These are phyloP conservation scores for Arthrocladium fulminans DNA, from an alignment of 2,329 filamentous ascomycete species.

Conservation along the genomic window DNA sequence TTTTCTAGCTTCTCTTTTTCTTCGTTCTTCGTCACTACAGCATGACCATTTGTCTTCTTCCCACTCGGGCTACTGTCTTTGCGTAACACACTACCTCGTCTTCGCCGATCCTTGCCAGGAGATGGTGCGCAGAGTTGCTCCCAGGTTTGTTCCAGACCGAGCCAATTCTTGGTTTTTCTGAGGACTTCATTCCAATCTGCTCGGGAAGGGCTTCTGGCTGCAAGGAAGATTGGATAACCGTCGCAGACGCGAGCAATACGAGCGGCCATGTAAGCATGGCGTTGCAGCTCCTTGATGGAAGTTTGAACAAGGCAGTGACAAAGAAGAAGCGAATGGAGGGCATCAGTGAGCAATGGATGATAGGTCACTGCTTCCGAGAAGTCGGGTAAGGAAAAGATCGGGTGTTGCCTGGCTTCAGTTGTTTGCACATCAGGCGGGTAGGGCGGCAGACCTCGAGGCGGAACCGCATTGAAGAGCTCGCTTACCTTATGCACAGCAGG, in stretches of 20 bases:
- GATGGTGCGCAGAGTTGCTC: slow-evolving; percentile 59
- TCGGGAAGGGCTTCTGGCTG: slow-evolving; percentile 60
- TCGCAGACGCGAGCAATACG: slow-evolving; percentile 64
- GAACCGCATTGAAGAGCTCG: slow-evolving; percentile 61
- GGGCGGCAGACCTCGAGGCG: slow-evolving; percentile 57
- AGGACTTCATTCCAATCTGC: slow-evolving; percentile 75
- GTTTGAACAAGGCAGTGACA: slow-evolving; percentile 74
- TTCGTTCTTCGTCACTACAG: slow-evolving; percentile 11
- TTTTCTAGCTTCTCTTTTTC: slow-evolving; percentile 48
- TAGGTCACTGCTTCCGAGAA: slow-evolving; percentile 63
- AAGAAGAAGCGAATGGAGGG: slow-evolving; percentile 67
- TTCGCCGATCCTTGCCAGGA: slow-evolving; percentile 19
- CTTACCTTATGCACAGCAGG: slow-evolving; percentile 48
- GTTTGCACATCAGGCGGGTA: slow-evolving; percentile 45
- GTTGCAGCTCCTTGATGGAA: slow-evolving; percentile 64
- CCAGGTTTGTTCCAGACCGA: slow-evolving; percentile 58
- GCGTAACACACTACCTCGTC: not conserved
- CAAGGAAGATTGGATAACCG: slow-evolving; percentile 72
- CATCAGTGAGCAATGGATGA: slow-evolving; percentile 70
- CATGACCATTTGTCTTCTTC: not conserved
- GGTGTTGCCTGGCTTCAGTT: slow-evolving; percentile 19
- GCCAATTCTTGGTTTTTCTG: slow-evolving; percentile 58
- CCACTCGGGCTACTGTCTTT: slow-evolving; percentile 9
- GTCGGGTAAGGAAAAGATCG: slow-evolving; percentile 33
- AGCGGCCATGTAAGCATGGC: slow-evolving; percentile 74